phyloP scores from a whole-genome alignment of 768 basidiomycete genomes.

The Pleurotus giganteus region DNA sequence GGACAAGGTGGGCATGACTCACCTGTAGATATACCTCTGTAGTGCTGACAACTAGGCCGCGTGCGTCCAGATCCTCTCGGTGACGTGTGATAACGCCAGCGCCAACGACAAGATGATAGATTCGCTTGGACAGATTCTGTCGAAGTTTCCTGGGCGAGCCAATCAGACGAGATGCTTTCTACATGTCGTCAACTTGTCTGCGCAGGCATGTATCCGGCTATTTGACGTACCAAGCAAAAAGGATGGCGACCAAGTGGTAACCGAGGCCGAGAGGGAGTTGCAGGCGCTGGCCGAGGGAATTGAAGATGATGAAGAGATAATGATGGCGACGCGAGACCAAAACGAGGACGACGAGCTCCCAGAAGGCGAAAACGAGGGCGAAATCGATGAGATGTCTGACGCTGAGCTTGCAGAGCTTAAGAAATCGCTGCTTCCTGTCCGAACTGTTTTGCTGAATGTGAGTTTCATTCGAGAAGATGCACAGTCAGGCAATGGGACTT shows the following conservation, averaged over 20 bases:
- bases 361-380: slow-evolving; percentile 1
- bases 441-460: too few species aligned
- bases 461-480: not conserved
- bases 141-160: slow-evolving; percentile 17
- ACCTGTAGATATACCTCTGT: not conserved
- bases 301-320: slow-evolving; percentile 10
- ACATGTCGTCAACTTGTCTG: slow-evolving; percentile 36
- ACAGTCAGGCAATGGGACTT: not conserved
- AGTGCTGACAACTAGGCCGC: slow-evolving; percentile 2
- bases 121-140: slow-evolving; percentile 20
- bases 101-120: slow-evolving; percentile 33
- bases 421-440: too few species aligned
- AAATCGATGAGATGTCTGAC: not conserved
- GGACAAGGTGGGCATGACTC: slow-evolving; percentile 26
- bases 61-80: slow-evolving; percentile 24
- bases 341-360: slow-evolving; percentile 9
- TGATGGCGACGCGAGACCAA: not conserved
- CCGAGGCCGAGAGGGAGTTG: slow-evolving; percentile 6
- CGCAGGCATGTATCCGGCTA: slow-evolving; percentile 25
- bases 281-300: slow-evolving; percentile 1
- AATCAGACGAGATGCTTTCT: slow-evolving; percentile 33
- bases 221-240: slow-evolving; percentile 27
- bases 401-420: not conserved
- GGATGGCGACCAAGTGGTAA: not conserved
- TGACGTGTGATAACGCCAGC: slow-evolving; percentile 35